Percentiles rank a stretch among this genome's conserved stretches.
These are phyloP conservation scores for Purshia tridentata DNA, from an alignment of 306 rosid species.

Conservation along the genomic window DNA sequence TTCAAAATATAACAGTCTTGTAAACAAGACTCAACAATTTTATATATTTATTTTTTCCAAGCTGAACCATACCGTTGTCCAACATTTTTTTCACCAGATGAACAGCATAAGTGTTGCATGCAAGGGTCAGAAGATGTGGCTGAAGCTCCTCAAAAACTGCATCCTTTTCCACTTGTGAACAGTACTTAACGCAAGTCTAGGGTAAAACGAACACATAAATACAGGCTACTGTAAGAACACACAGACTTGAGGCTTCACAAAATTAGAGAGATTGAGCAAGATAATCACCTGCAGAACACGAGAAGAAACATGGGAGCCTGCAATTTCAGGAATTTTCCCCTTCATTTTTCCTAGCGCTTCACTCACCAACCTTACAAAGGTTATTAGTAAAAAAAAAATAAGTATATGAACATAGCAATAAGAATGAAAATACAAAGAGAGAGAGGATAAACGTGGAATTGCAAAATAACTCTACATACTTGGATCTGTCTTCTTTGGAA, in stretches of 20 bases:
- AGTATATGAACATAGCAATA: not conserved
- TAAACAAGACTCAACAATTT: not conserved
- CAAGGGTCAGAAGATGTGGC: conserved; percentile 76
- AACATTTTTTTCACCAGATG: conserved; percentile 92
- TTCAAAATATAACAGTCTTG: not conserved
- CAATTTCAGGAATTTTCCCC: conserved; percentile 93
- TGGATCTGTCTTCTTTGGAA: conserved; percentile 76
- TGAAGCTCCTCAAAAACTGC: conserved; percentile 80
- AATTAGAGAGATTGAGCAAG: not conserved
- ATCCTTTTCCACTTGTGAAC: conserved; percentile 77
- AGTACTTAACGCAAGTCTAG: conserved; percentile 86
- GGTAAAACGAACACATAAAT: conserved; percentile 25
- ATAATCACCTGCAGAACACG: conserved; percentile 84
- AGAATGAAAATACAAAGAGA: not conserved
- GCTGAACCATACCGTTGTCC: conserved; percentile 61
- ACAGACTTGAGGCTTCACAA: not conserved
- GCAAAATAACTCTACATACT: conserved; percentile 41
- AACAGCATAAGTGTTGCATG: conserved; percentile 74
- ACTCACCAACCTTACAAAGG: conserved; percentile 56
- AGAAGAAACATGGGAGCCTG: conserved; percentile 84
- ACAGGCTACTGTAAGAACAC: conserved; percentile 5
- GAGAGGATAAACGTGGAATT: not conserved
- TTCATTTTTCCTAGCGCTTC: conserved; percentile 88
- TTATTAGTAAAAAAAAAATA: not conserved
- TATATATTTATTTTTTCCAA: not conserved